A percentile compares a stretch with the other conserved stretches of the same genome.
Conservation (phyloP, 2,329 filamentous ascomycete genomes). For the Cytospora chrysosperma region DNA sequence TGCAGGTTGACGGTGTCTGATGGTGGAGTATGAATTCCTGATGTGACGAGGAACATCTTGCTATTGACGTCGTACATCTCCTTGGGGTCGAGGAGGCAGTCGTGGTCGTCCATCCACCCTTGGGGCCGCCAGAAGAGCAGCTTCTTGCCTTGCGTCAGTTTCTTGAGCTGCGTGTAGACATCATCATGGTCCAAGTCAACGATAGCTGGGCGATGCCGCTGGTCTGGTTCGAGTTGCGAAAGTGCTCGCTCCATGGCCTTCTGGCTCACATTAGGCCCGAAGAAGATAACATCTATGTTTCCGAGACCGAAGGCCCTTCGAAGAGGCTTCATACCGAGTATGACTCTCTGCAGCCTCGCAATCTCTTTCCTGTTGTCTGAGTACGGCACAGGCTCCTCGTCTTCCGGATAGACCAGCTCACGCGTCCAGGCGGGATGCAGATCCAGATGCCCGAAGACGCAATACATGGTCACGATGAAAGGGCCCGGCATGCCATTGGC, state of each 20-base stretch:
- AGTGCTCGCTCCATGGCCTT: conserved; percentile 25
- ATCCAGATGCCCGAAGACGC: conserved; percentile 29
- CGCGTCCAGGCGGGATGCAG: conserved; percentile 28
- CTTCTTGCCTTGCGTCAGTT: conserved; percentile 21
- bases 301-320: conserved; percentile 28
- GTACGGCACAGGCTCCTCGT: conserved; percentile 29
- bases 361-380: conserved; percentile 24
- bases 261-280: conserved; percentile 26
- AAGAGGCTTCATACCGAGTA: conserved; percentile 29
- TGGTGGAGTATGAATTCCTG: conserved; percentile 26
- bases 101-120: conserved; percentile 28
- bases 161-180: conserved; percentile 16
- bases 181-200: conserved; percentile 23
- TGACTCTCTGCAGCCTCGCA: conserved; percentile 25
- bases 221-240: conserved; percentile 26
- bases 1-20: conserved; percentile 25
- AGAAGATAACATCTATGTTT: conserved; percentile 28
- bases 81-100: conserved; percentile 27
- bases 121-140: conserved; percentile 30
- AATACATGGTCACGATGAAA: conserved; percentile 30
- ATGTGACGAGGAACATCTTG: conserved; percentile 27
- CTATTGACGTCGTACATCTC: conserved; percentile 29
- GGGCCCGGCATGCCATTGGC: conserved; percentile 26
- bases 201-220: conserved; percentile 25
- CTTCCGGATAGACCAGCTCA: conserved; percentile 28